phyloP scores from a whole-genome alignment of 208 protist genomes.

The Blechomonas ayalai region DNA sequence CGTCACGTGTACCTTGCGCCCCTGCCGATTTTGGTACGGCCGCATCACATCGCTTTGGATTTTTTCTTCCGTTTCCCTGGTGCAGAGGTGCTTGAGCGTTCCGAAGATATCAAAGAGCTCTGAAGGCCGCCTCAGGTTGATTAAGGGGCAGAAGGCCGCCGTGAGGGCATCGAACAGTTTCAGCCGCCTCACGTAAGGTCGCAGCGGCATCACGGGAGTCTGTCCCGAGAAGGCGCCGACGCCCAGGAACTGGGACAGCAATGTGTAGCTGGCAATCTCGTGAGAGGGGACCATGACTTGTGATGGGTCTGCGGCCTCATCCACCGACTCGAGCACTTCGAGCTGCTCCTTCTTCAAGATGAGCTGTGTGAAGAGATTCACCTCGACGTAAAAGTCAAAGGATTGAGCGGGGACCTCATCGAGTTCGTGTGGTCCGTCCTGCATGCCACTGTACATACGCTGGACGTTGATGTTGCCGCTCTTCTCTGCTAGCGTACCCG shows the following conservation, averaged over 20 bases:
- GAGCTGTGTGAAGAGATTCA: conserved; percentile 61
- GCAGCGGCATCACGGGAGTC: conserved; percentile 39
- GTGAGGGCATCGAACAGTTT: conserved; percentile 67
- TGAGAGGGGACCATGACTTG: conserved; percentile 31
- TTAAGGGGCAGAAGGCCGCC: conserved; percentile 57
- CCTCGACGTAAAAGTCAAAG: conserved; percentile 78
- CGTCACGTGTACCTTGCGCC: conserved; percentile 64
- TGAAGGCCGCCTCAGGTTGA: conserved; percentile 63
- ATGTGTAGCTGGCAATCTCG: conserved; percentile 56
- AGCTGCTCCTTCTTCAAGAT: conserved; percentile 13
- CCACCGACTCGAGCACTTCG: neutral
- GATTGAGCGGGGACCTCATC: conserved; percentile 27
- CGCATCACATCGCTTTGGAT: conserved; percentile 78
- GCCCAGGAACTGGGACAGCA: conserved; percentile 42
- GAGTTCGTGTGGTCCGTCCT: conserved; percentile 17
- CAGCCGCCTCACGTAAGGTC: conserved; percentile 63
- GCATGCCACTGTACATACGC: conserved; percentile 47
- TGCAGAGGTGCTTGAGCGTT: conserved; percentile 73
- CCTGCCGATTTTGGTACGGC: conserved; percentile 60
- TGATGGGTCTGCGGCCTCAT: neutral
- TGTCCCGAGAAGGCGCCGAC: conserved; percentile 41
- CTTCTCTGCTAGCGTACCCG: conserved; percentile 22
- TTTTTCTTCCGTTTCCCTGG: conserved; percentile 48
- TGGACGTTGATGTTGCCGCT: conserved; percentile 27
- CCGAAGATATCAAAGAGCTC: conserved; percentile 81